Conservation (phyloP, 768 basidiomycete genomes). For the Suillus occidentalis region DNA sequence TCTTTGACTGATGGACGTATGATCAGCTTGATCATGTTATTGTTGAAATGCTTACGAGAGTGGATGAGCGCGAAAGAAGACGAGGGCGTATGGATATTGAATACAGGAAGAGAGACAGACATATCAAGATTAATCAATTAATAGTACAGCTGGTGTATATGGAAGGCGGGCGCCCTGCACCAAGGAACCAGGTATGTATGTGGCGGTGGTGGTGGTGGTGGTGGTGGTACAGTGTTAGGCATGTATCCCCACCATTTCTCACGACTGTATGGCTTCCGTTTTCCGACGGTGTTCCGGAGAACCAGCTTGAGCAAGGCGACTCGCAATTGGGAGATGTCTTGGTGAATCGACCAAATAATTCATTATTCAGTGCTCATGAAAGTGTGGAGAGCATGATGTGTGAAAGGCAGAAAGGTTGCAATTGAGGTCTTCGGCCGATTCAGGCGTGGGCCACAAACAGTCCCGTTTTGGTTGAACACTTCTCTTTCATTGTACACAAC, state of each 20-base stretch:
- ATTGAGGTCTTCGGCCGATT: constrained; percentile 1
- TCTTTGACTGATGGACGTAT: constrained; percentile 53
- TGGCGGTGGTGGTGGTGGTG: not conserved
- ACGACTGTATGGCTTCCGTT: not conserved
- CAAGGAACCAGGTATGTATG: not conserved
- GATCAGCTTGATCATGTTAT: constrained; percentile 12
- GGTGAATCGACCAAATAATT: not conserved
- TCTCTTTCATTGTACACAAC: not conserved
- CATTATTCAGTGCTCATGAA: not conserved
- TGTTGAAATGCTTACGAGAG: constrained; percentile 52
- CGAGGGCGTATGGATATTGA: constrained; percentile 76
- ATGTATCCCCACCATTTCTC: not conserved
- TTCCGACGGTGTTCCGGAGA: not conserved
- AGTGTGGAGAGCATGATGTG: not conserved
- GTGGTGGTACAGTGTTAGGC: not conserved
- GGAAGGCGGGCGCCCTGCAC: not conserved
- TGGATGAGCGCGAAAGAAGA: constrained; percentile 76
- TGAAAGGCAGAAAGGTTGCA: not conserved
- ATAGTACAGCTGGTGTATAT: not conserved
- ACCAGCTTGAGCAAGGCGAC: not conserved
- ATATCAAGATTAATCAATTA: constrained; percentile 14
- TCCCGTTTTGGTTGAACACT: not conserved
- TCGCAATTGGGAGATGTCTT: not conserved
- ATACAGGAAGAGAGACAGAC: constrained; percentile 43
- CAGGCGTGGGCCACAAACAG: not conserved